Conservation (phyloP, 768 basidiomycete species). For the Austroboletus eburneus region DNA sequence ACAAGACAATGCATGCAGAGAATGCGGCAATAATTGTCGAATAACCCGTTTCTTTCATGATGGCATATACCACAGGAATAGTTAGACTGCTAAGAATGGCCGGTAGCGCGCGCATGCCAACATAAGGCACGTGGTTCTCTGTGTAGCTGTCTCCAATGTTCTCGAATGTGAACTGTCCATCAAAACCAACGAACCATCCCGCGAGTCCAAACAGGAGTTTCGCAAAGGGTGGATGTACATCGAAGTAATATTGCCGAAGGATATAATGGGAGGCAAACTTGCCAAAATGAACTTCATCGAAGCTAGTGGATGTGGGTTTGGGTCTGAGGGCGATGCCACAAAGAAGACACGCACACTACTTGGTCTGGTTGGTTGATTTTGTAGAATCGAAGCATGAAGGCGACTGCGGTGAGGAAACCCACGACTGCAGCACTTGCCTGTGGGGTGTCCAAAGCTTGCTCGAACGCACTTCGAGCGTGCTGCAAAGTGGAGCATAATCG, state of each 20-base stretch:
- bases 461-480: slow-evolving; percentile 57
- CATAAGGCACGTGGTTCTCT: slow-evolving; percentile 82
- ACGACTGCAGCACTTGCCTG: slow-evolving; percentile 63
- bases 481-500: slow-evolving; percentile 24
- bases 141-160: slow-evolving; percentile 94
- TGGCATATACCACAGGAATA: slow-evolving; percentile 85
- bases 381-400: slow-evolving; percentile 86
- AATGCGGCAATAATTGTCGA: slow-evolving; percentile 89
- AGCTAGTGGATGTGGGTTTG: slow-evolving; percentile 45
- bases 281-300: slow-evolving; percentile 98
- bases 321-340: background rate
- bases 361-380: slow-evolving; percentile 94
- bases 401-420: slow-evolving; percentile 61
- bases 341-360: slow-evolving; percentile 67
- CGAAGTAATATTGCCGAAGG: slow-evolving; percentile 93
- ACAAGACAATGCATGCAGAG: slow-evolving; percentile 78
- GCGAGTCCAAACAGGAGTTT: slow-evolving; percentile 92
- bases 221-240: slow-evolving; percentile 96
- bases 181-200: slow-evolving; percentile 96
- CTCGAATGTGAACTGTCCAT: slow-evolving; percentile 91
- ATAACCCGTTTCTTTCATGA: slow-evolving; percentile 98
- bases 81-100: slow-evolving; percentile 91
- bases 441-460: slow-evolving; percentile 58
- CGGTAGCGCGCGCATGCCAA: slow-evolving; percentile 89
- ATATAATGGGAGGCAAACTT: slow-evolving; percentile 98